Evolutionary conservation across 2,329 filamentous ascomycete genomes (phyloP).

Genomic region (Magnaporthales sp.): DNA sequence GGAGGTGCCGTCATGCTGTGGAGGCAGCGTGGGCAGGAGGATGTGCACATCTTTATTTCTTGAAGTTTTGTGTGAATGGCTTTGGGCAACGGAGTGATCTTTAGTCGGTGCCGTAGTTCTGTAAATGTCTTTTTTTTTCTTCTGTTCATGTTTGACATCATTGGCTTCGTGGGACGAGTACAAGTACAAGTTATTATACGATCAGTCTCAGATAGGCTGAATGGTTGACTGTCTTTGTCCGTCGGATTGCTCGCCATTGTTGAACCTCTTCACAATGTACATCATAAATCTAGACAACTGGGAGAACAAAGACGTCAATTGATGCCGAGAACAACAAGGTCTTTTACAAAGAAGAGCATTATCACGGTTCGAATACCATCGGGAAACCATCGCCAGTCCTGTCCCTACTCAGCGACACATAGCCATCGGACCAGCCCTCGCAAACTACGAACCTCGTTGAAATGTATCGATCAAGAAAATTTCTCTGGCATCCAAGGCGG

Average conservation of each 20-base stretch:
- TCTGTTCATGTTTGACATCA: neutral
- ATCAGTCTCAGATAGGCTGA: neutral
- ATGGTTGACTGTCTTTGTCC: neutral
- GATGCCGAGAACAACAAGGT: neutral
- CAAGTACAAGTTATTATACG: too few relatives aligned
- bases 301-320: neutral
- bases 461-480: conserved; percentile 26
- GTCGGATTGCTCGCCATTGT: neutral
- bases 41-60: neutral
- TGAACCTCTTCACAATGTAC: neutral
- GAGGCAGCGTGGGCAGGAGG: neutral
- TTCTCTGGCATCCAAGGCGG: conserved; percentile 18
- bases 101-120: neutral
- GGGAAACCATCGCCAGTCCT: neutral
- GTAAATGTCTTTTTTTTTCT: neutral
- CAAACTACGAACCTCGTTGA: too few relatives aligned
- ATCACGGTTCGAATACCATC: neutral
- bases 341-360: neutral
- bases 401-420: neutral
- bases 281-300: too few relatives aligned
- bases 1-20: neutral
- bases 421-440: too few relatives aligned
- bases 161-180: too few relatives aligned
- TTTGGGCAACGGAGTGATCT: neutral
- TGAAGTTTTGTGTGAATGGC: neutral